Conservation (phyloP, 805 yeast genomes). For the Yarrowia sp. region DNA sequence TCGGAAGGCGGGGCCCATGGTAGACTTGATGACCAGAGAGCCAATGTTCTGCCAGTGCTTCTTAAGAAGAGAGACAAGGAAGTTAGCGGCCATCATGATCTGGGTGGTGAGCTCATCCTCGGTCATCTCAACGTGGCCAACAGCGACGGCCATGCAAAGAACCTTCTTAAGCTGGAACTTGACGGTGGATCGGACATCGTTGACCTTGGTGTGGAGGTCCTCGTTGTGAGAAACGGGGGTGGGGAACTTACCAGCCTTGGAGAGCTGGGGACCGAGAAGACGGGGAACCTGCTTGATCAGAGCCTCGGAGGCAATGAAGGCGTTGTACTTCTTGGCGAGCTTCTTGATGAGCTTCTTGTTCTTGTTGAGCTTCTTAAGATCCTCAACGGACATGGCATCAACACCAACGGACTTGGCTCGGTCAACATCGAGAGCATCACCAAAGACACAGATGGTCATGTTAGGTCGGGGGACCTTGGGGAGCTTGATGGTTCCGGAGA, state of each 20-base stretch:
- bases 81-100: slow-evolving; percentile 98
- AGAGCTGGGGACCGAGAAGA: slow-evolving; percentile 99
- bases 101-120: slow-evolving; percentile 95
- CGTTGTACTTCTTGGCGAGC: slow-evolving; percentile 99
- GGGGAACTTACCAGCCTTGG: slow-evolving; percentile 99
- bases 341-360: slow-evolving; percentile 99
- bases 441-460: slow-evolving; percentile 99
- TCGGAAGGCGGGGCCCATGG: slow-evolving; percentile 99
- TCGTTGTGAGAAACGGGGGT: slow-evolving; percentile 99
- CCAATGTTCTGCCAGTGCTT: slow-evolving; percentile 99
- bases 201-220: slow-evolving; percentile 92
- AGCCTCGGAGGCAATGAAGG: slow-evolving; percentile 98
- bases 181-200: slow-evolving; percentile 98
- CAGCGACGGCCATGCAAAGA: slow-evolving; percentile 98
- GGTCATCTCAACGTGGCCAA: slow-evolving; percentile 99
- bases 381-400: slow-evolving; percentile 99
- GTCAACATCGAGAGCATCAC: slow-evolving; percentile 99
- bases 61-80: slow-evolving; percentile 98
- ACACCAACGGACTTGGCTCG: slow-evolving; percentile 99
- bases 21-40: slow-evolving; percentile 95
- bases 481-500: slow-evolving; percentile 98
- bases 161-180: slow-evolving; percentile 99
- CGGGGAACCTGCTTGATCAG: slow-evolving; percentile 99
- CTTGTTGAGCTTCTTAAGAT: slow-evolving; percentile 99
- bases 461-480: slow-evolving; percentile 99